phyloP scores from a whole-genome alignment of 1,139 yeast genomes.

The Saccharomyces hybrid region DNA sequence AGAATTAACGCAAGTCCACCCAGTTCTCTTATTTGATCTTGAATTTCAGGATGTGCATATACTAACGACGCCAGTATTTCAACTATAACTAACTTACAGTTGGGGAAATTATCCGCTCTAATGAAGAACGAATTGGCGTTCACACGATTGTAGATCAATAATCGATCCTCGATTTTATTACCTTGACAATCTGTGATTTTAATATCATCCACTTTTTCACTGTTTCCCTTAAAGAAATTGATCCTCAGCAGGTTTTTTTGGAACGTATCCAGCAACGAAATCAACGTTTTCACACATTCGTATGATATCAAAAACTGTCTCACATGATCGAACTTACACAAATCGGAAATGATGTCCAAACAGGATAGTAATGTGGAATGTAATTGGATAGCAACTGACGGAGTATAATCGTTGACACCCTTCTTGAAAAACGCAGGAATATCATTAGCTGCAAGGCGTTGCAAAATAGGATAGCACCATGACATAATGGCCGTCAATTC shows the following conservation, averaged over 20 bases:
- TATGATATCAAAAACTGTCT: constrained; percentile 47
- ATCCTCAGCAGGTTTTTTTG: constrained; percentile 42
- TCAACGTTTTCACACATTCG: constrained; percentile 40
- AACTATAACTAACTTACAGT: constrained; percentile 50
- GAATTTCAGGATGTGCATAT: constrained; percentile 46
- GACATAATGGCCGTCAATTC: constrained; percentile 45
- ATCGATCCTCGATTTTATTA: constrained; percentile 20
- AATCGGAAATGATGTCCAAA: constrained; percentile 45
- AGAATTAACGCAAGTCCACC: constrained; percentile 68
- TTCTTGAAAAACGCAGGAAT: constrained; percentile 22
- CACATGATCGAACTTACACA: constrained; percentile 45
- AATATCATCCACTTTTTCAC: constrained; percentile 30
- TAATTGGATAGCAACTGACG: constrained; percentile 11
- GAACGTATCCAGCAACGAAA: constrained; percentile 40
- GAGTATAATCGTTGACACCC: constrained; percentile 11
- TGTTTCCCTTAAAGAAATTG: constrained; percentile 20
- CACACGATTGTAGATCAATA: constrained; percentile 12
- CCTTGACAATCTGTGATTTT: constrained; percentile 27
- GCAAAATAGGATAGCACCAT: constrained; percentile 45
- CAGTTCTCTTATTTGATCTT: constrained; percentile 55
- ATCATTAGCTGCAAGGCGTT: constrained; percentile 17
- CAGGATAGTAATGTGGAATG: constrained; percentile 24
- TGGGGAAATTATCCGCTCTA: constrained; percentile 44
- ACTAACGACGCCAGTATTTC: constrained; percentile 54
- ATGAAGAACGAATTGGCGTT: constrained; percentile 18